Evolutionary conservation across 441 rosid genomes (phyloP), one percentile per base, ranked within the genome.

Genomic region (Syzygium syzygioides): DNA sequence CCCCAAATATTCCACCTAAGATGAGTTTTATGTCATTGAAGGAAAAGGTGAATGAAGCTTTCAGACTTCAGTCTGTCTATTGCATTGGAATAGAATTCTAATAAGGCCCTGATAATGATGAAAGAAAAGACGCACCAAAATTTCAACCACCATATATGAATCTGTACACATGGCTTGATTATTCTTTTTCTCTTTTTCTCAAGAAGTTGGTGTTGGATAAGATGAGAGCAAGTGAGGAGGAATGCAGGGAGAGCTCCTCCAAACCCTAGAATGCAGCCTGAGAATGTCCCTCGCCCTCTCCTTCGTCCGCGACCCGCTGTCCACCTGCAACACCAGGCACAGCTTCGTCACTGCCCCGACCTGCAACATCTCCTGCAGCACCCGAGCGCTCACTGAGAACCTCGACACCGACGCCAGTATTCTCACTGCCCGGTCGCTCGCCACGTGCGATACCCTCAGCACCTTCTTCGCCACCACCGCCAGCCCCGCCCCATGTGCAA

Each of bases 401-500:
- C 87, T 91, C 52, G 92, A 91, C 10, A 94, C 53, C 5, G 93
- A 92, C 9, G 87, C 56, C 87, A 94, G 52, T 41, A 93, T 93
- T 86, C 92, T 93, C 91, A 94, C 94, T 4, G 94, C 95, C 60
- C 89, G 88, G 4, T 93, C 91, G 41, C 90, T 94, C 6, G 90
- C 95, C 88, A 86, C 88, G 6, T 91, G 93, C 3, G 96, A 94
- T 50, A 94, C 93, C 91, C 95, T 91, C 19, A 93, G 92, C 80
- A 94, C 93, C 86, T 92, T 94, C 94, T 94, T 94, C 4, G 96
- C 92, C 50, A 94, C 95, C 8, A 93, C 66, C 3, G 95, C 95
- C 4, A 94, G 50, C 28, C 96, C 95, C 0, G 91, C 96, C 7
- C 90, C 94, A 32, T 94, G 95, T 34, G 86, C 90, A 90, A 94